phyloP scores from a whole-genome alignment of 2,329 filamentous ascomycete species.

The Aspergillus sp. region DNA sequence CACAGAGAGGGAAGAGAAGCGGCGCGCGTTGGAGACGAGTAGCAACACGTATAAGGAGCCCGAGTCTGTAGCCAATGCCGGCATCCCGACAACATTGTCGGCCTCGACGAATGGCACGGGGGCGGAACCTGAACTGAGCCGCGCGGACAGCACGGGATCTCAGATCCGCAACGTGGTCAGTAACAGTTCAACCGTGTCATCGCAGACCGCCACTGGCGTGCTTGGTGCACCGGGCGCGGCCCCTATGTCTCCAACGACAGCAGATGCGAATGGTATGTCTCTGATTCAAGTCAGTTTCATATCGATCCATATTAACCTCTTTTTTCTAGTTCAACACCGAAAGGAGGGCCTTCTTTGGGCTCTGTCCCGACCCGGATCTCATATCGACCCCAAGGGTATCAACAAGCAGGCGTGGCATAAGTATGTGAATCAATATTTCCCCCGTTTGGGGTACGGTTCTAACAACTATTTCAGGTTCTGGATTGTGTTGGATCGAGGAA shows the following conservation, averaged over 20 bases:
- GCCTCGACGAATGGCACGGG: slow-evolving; percentile 38
- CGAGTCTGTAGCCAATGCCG: slow-evolving; percentile 46
- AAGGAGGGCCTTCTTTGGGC: slow-evolving; percentile 97
- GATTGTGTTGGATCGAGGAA: slow-evolving; percentile 96
- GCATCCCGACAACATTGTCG: slow-evolving; percentile 19
- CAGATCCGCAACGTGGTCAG: slow-evolving; percentile 50
- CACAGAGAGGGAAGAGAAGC: slow-evolving; percentile 91
- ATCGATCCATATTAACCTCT: neutral
- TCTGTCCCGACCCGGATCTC: slow-evolving; percentile 80
- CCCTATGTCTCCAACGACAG: slow-evolving; percentile 13
- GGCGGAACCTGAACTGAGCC: slow-evolving; percentile 59
- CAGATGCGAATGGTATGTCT: slow-evolving; percentile 21
- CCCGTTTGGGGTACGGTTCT: neutral
- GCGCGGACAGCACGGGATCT: slow-evolving; percentile 66
- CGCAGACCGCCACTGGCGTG: slow-evolving; percentile 30
- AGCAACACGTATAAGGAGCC: slow-evolving; percentile 65
- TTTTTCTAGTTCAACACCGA: slow-evolving; percentile 52
- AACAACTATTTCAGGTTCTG: slow-evolving; percentile 60
- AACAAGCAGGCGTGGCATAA: slow-evolving; percentile 99
- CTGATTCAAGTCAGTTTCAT: neutral
- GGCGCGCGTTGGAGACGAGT: slow-evolving; percentile 80
- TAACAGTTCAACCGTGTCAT: slow-evolving; percentile 39
- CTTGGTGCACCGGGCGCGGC: slow-evolving; percentile 17
- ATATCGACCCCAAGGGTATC: slow-evolving; percentile 87
- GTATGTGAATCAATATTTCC: slow-evolving; percentile 45